phyloP scores from a whole-genome alignment of 345 rosid species.

The Gossypium stocksii region DNA sequence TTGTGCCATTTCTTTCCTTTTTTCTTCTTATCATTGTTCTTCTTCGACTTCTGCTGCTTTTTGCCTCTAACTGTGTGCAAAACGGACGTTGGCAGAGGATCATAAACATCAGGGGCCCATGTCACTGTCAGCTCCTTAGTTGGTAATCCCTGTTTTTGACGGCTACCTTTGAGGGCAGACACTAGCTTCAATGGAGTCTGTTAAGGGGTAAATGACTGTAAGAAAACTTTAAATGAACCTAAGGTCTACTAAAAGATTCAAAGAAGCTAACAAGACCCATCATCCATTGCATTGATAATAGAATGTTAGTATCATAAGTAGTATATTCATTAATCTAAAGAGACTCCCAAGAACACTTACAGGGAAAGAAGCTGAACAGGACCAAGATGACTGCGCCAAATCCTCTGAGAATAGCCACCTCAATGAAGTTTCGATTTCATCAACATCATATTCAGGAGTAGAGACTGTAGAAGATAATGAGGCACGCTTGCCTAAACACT shows the following conservation, averaged over 20 bases:
- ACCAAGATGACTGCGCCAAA: background rate
- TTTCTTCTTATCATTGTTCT: conserved; percentile 47
- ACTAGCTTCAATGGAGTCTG: conserved; percentile 46
- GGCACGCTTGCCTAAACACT: conserved; percentile 24
- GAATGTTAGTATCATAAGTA: background rate
- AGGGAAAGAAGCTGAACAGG: conserved; percentile 23
- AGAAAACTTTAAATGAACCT: background rate
- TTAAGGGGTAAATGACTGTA: background rate
- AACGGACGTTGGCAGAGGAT: conserved; percentile 69
- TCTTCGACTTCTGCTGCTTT: conserved; percentile 59
- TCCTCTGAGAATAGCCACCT: conserved; percentile 34
- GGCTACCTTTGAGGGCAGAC: conserved; percentile 84
- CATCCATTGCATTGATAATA: background rate
- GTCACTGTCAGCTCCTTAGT: conserved; percentile 45
- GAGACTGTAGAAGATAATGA: conserved; percentile 28
- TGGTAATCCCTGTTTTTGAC: conserved; percentile 52
- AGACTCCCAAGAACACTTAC: conserved; percentile 27
- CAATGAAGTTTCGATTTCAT: conserved; percentile 32
- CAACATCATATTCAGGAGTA: conserved; percentile 32
- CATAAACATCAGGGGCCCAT: conserved; percentile 92
- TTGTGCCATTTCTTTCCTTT: conserved; percentile 72
- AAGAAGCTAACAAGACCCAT: background rate
- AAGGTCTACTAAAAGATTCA: background rate
- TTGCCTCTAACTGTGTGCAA: conserved; percentile 54
- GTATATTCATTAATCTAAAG: background rate